Conservation (phyloP, 495 filamentous ascomycete species). For the Sporormia fimetaria region DNA sequence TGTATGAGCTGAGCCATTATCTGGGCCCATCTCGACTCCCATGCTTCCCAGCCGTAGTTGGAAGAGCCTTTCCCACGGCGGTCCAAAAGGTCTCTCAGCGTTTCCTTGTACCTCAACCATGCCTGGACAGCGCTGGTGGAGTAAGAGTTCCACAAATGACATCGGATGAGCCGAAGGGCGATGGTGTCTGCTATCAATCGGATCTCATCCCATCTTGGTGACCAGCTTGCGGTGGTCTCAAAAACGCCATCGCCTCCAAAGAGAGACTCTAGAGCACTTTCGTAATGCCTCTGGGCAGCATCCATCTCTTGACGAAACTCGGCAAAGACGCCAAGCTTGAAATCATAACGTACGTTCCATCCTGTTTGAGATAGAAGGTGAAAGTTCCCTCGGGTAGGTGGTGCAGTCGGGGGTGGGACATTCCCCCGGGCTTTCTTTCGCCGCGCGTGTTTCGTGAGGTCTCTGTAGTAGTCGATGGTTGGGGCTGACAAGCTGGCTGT, state of each 20-base stretch:
- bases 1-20: conserved; percentile 73
- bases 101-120: conserved; percentile 62
- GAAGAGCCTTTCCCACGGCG: conserved; percentile 68
- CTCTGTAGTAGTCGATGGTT: conserved; percentile 74
- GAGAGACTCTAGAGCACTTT: conserved; percentile 70
- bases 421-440: conserved; percentile 67
- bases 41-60: conserved; percentile 79
- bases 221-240: conserved; percentile 74
- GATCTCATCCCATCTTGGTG: conserved; percentile 73
- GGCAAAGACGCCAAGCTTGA: conserved; percentile 80
- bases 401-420: conserved; percentile 71
- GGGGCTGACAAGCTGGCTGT: conserved; percentile 49
- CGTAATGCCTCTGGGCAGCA: conserved; percentile 66
- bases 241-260: conserved; percentile 65
- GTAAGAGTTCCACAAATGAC: conserved; percentile 62
- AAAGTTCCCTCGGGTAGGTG: conserved; percentile 69
- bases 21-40: conserved; percentile 72
- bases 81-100: conserved; percentile 63
- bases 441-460: conserved; percentile 75
- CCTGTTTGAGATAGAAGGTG: conserved; percentile 71
- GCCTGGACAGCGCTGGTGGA: conserved; percentile 61
- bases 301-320: conserved; percentile 89
- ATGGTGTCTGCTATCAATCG: conserved; percentile 68
- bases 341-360: conserved; percentile 87
- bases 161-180: conserved; percentile 66